These are phyloP conservation scores for Alnus rubra DNA, from an alignment of 306 rosid genomes.

Conservation along the genomic window DNA sequence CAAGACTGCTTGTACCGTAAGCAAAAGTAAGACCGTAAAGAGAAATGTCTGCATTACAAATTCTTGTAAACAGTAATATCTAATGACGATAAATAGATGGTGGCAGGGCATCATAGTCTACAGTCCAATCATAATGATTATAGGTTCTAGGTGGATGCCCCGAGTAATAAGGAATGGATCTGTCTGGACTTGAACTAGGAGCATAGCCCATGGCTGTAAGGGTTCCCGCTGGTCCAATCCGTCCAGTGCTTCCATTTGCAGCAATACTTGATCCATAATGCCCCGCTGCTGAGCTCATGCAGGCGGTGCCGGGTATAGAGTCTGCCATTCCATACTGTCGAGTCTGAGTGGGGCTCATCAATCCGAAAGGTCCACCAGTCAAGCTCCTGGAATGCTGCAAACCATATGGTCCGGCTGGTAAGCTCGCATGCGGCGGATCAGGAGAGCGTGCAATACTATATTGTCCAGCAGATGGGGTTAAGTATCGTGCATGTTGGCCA, in stretches of 20 bases:
- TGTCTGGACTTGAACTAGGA: constrained; percentile 17
- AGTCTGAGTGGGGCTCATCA: constrained; percentile 10
- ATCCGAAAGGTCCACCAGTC: constrained; percentile 9
- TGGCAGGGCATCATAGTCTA: constrained; percentile 20
- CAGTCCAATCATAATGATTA: constrained; percentile 18
- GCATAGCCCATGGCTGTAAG: background rate
- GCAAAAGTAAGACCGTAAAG: background rate
- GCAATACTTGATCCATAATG: constrained; percentile 15
- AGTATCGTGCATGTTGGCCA: constrained; percentile 32
- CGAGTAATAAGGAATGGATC: constrained; percentile 11
- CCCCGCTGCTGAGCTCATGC: constrained; percentile 8
- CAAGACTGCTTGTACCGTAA: background rate
- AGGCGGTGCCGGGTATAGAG: background rate
- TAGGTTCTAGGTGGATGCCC: constrained; percentile 14
- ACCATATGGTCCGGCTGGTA: constrained; percentile 15
- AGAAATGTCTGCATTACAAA: background rate
- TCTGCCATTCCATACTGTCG: constrained; percentile 3
- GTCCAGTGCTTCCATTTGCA: constrained; percentile 28
- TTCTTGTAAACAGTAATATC: background rate
- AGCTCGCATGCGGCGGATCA: constrained; percentile 3
- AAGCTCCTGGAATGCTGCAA: constrained; percentile 7
- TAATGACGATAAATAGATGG: constrained; percentile 27
- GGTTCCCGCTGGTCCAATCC: constrained; percentile 23
- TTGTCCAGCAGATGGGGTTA: constrained; percentile 20
- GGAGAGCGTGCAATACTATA: constrained; percentile 17